A percentile compares a stretch with the other conserved stretches of the same genome.
These are phyloP conservation scores for Pisolithus tinctorius DNA, from an alignment of 768 basidiomycete species.

Conservation along the genomic window DNA sequence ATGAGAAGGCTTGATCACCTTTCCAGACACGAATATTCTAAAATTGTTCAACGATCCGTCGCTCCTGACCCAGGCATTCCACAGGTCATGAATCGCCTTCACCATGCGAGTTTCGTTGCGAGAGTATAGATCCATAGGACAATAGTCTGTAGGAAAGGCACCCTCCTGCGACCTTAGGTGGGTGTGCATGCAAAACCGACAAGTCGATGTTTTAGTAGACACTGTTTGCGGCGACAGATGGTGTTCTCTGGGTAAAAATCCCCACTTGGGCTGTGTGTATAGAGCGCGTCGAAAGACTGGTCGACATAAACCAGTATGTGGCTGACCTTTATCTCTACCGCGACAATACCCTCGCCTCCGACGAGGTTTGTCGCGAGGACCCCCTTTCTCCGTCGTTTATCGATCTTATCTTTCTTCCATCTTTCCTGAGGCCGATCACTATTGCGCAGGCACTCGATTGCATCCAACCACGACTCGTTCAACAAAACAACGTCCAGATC, in stretches of 20 bases:
- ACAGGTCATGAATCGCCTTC: conserved; percentile 63
- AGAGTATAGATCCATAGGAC: conserved; percentile 90
- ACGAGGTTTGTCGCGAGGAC: conserved; percentile 80
- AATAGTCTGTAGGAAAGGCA: conserved; percentile 46
- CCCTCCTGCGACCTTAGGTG: conserved; percentile 37
- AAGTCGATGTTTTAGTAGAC: conserved; percentile 59
- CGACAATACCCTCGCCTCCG: conserved; percentile 47
- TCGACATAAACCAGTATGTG: neutral
- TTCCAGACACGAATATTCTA: conserved; percentile 68
- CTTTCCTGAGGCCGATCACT: conserved; percentile 50
- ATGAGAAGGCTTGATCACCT: conserved; percentile 47
- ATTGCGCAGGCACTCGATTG: conserved; percentile 42
- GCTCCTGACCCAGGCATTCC: conserved; percentile 63
- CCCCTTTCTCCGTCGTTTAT: conserved; percentile 46
- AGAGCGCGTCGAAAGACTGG: conserved; percentile 1
- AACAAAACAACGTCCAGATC: conserved; percentile 42
- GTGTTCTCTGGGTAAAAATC: conserved; percentile 64
- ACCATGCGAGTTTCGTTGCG: conserved; percentile 49
- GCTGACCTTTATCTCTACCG: conserved; percentile 88
- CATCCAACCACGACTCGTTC: conserved; percentile 52
- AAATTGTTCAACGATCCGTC: conserved; percentile 74
- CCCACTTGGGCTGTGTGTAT: conserved; percentile 86
- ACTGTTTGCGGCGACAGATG: conserved; percentile 57
- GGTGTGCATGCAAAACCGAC: conserved; percentile 90
- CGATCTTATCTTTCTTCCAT: conserved; percentile 50